Percentiles rank a stretch among this genome's conserved stretches.
Evolutionary conservation across 2,329 filamentous ascomycete species (phyloP).

Genomic region (Coniochaeta hoffmannii): DNA sequence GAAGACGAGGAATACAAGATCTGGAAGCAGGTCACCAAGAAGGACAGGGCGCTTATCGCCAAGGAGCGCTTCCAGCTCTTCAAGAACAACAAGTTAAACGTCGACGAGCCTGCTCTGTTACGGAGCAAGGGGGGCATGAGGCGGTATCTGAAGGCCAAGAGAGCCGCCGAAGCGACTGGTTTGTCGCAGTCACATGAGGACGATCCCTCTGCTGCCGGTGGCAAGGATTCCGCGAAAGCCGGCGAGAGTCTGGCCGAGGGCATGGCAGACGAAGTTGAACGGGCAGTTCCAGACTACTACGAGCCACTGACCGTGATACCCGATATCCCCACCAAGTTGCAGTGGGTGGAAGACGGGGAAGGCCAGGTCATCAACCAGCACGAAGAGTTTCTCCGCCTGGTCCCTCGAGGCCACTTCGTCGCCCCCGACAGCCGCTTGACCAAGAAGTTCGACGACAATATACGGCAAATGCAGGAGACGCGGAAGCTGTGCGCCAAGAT

Average conservation of each 20-base stretch:
- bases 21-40: constrained; percentile 99
- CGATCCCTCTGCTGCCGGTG: constrained; percentile 38
- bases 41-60: constrained; percentile 78
- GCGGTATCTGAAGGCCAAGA: constrained; percentile 73
- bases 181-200: constrained; percentile 26
- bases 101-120: constrained; percentile 80
- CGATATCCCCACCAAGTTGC: constrained; percentile 68
- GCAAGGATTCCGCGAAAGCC: constrained; percentile 39
- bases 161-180: constrained; percentile 52
- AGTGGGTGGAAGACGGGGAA: constrained; percentile 85
- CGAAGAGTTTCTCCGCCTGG: constrained; percentile 74
- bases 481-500: constrained; percentile 95
- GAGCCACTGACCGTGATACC: constrained; percentile 80
- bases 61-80: constrained; percentile 84
- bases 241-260: constrained; percentile 84
- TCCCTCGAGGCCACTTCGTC: constrained; percentile 68
- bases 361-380: constrained; percentile 83
- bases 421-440: constrained; percentile 67
- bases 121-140: constrained; percentile 85
- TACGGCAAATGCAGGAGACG: constrained; percentile 93
- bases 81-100: constrained; percentile 73
- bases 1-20: constrained; percentile 94
- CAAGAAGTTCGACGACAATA: constrained; percentile 80
- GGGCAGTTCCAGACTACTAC: constrained; percentile 89
- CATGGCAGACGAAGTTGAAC: constrained; percentile 84